Evolutionary conservation across 495 filamentous ascomycete genomes (phyloP).

Genomic region (Articulospora tetracladia): DNA sequence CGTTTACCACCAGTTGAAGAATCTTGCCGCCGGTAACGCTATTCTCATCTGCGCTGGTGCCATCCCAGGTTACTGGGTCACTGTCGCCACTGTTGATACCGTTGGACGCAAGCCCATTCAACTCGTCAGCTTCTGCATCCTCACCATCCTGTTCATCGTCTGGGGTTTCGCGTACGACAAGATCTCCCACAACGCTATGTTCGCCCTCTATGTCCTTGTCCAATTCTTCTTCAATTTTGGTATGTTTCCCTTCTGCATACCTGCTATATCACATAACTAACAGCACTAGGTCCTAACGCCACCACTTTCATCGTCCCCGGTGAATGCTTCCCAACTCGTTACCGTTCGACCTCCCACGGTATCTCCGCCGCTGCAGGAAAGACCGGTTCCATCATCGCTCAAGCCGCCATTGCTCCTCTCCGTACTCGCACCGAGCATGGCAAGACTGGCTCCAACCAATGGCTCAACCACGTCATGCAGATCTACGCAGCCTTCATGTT

Average conservation of each 20-base stretch:
- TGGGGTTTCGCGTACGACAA: constrained; percentile 70
- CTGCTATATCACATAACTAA: background rate
- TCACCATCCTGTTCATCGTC: constrained; percentile 70
- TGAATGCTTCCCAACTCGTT: constrained; percentile 85
- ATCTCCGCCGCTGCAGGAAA: constrained; percentile 84
- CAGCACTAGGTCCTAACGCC: constrained; percentile 58
- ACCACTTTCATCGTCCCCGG: constrained; percentile 92
- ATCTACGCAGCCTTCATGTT: constrained; percentile 83
- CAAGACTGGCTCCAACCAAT: constrained; percentile 61
- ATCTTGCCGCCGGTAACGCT: constrained; percentile 68
- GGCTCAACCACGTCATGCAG: constrained; percentile 77
- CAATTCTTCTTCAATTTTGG: constrained; percentile 86
- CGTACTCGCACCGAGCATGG: constrained; percentile 28
- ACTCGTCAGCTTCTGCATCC: constrained; percentile 61
- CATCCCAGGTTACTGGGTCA: constrained; percentile 76
- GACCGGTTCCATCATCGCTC: constrained; percentile 67
- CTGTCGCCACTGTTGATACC: constrained; percentile 64
- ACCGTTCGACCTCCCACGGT: constrained; percentile 80
- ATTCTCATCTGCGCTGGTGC: constrained; percentile 72
- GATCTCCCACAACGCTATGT: constrained; percentile 40
- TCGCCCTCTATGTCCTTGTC: constrained; percentile 66
- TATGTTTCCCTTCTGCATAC: background rate
- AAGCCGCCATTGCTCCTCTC: constrained; percentile 48
- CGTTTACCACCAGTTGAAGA: constrained; percentile 62
- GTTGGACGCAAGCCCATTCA: constrained; percentile 70